phyloP scores from a whole-genome alignment of 208 protist genomes.

The Angomonas ambiguus region DNA sequence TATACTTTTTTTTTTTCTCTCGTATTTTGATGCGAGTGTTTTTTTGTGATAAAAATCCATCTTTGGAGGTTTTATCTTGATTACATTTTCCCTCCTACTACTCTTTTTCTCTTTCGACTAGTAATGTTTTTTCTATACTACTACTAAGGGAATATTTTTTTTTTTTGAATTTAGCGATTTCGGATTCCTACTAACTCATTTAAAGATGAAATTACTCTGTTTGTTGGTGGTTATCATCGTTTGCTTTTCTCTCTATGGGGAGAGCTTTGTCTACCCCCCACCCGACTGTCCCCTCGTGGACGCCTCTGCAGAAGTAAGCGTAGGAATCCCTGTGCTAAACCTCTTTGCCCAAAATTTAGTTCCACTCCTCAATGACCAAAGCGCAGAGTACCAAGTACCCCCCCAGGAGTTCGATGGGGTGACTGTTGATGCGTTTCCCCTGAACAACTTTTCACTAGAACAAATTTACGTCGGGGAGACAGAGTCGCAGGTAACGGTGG shows the following conservation, averaged over 20 bases:
- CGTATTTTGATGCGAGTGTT: background rate
- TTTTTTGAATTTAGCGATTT: background rate
- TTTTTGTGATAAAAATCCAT: background rate
- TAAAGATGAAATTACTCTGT: background rate
- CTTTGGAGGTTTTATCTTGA: background rate
- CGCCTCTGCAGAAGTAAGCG: background rate
- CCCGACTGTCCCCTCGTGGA: background rate
- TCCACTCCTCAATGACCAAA: background rate
- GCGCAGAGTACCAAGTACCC: background rate
- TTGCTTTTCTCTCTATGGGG: background rate
- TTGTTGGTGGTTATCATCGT: background rate
- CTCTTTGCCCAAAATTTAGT: background rate
- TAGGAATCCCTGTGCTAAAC: background rate
- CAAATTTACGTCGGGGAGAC: background rate
- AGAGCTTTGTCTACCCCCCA: background rate
- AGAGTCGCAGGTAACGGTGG: conserved; percentile 20
- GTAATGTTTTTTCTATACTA: too few relatives aligned
- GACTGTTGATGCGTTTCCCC: background rate
- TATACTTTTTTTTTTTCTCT: background rate
- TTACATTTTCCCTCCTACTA: background rate
- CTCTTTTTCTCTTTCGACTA: background rate
- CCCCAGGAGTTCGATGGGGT: background rate
- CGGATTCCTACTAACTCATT: background rate
- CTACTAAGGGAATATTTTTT: too few relatives aligned
- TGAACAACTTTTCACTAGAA: background rate